Evolutionary conservation across 441 rosid species (phyloP).

Genomic region (Erysimum cheiri): DNA sequence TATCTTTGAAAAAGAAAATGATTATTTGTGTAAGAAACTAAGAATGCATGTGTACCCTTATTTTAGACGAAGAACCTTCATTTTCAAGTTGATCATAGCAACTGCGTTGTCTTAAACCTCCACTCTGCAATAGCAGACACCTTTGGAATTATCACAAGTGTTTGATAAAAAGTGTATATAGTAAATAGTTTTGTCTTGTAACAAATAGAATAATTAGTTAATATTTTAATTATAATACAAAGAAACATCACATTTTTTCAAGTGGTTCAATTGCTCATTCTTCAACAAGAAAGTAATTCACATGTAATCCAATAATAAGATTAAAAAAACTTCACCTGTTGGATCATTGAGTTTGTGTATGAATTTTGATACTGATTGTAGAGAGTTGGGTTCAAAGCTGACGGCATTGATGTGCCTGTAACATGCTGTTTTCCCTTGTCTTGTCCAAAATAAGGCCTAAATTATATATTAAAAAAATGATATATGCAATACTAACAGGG

Average conservation of each 20-base stretch:
- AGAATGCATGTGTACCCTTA: constrained; percentile 9
- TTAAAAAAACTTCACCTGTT: constrained; percentile 1
- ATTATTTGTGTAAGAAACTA: not conserved
- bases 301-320: constrained; percentile 1
- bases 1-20: not conserved
- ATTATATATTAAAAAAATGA: not conserved
- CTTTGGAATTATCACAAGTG: constrained; percentile 7
- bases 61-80: constrained; percentile 16
- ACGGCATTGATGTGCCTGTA: constrained; percentile 1
- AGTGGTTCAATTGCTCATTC: not conserved
- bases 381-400: constrained; percentile 26
- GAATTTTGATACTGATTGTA: constrained; percentile 18
- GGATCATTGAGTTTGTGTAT: constrained; percentile 25
- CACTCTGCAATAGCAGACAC: constrained; percentile 32
- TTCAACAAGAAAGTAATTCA: not conserved
- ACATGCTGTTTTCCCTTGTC: constrained; percentile 34
- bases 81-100: constrained; percentile 26
- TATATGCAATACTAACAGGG: constrained; percentile 5
- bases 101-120: constrained; percentile 17
- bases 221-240: not conserved
- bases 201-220: not conserved
- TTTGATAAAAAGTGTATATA: not conserved
- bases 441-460: constrained; percentile 11
- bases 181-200: not conserved
- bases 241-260: not conserved